Percentiles rank a stretch among this genome's conserved stretches.
Conservation (phyloP, 106 monocot species). For the Apostasia ramifera region DNA sequence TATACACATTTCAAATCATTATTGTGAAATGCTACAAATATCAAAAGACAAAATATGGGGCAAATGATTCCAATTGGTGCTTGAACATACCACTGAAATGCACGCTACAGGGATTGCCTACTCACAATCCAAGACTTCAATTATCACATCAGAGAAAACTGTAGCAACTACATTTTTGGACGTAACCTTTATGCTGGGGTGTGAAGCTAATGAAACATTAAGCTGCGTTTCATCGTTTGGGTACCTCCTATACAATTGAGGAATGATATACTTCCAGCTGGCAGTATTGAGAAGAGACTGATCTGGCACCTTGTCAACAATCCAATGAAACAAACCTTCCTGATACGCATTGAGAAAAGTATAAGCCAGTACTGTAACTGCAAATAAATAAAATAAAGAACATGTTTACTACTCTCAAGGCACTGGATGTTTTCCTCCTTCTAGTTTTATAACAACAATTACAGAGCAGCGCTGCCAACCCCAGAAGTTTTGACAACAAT, state of each 20-base stretch:
- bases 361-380: background rate
- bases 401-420: background rate
- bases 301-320: constrained; percentile 75
- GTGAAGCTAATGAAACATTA: constrained; percentile 61
- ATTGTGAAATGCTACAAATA: background rate
- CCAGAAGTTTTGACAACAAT: too few relatives aligned
- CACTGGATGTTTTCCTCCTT: too few relatives aligned
- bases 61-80: background rate
- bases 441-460: too few relatives aligned
- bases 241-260: constrained; percentile 74
- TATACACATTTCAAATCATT: too few relatives aligned
- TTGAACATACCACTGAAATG: constrained; percentile 61
- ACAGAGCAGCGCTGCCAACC: too few relatives aligned
- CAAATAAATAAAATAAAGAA: background rate
- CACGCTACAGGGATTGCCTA: constrained; percentile 75
- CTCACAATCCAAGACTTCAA: constrained; percentile 55
- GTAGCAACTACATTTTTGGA: constrained; percentile 40
- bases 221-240: constrained; percentile 87
- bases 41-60: background rate
- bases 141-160: constrained; percentile 56
- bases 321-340: constrained; percentile 81
- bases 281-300: constrained; percentile 85
- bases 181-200: constrained; percentile 48
- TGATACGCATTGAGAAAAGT: constrained; percentile 21
- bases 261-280: constrained; percentile 74